These are phyloP conservation scores for Dysphania ambrosioides DNA, from an alignment of 148 eudicot genomes.

Conservation along the genomic window DNA sequence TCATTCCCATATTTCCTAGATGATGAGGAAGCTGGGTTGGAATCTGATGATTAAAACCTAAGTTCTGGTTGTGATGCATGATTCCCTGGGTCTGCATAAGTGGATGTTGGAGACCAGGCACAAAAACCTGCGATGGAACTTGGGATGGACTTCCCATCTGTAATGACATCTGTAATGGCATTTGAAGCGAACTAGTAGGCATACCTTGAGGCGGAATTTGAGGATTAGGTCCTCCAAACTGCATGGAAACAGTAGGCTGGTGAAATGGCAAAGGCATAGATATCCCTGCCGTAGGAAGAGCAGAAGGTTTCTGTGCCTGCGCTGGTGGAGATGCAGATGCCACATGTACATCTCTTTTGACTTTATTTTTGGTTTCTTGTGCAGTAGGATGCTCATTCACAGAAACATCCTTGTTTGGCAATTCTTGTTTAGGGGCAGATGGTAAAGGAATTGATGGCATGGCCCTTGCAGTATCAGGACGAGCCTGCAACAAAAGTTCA, in stretches of 20 bases:
- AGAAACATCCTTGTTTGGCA: slow-evolving; percentile 47
- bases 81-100: slow-evolving; percentile 70
- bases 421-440: slow-evolving; percentile 47
- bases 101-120: slow-evolving; percentile 61
- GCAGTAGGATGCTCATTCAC: slow-evolving; percentile 30
- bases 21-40: slow-evolving; percentile 57
- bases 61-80: slow-evolving; percentile 67
- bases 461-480: slow-evolving; percentile 37
- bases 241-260: slow-evolving; percentile 46
- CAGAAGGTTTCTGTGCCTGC: slow-evolving; percentile 55
- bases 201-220: slow-evolving; percentile 53
- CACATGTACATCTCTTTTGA: slow-evolving; percentile 46
- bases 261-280: slow-evolving; percentile 43
- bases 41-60: slow-evolving; percentile 60
- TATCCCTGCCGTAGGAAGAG: slow-evolving; percentile 42
- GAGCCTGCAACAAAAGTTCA: slow-evolving; percentile 43
- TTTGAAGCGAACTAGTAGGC: slow-evolving; percentile 42
- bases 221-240: slow-evolving; percentile 50
- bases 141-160: slow-evolving; percentile 54
- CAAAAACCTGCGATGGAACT: slow-evolving; percentile 50
- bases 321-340: slow-evolving; percentile 37
- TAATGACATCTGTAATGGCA: slow-evolving; percentile 49
- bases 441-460: slow-evolving; percentile 45
- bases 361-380: no score
- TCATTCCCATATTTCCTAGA: slow-evolving; percentile 62